Percentiles rank a stretch among this genome's conserved stretches.
Evolutionary conservation across 768 basidiomycete genomes (phyloP).

Genomic region (Rhodosporidiobolus odoratus): DNA sequence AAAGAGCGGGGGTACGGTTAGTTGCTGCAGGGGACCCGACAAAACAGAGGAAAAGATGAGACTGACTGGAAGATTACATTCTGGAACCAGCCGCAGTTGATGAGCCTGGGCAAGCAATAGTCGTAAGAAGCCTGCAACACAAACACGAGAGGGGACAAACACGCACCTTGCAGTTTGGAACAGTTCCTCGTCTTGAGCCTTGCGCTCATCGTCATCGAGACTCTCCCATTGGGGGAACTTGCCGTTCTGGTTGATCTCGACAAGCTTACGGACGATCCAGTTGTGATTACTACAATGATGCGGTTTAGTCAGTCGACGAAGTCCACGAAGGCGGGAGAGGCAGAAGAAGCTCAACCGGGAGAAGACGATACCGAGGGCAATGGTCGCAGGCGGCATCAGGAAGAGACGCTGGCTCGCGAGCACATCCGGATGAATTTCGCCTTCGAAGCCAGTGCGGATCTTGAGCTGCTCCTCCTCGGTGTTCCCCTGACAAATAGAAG

Average conservation of each 20-base stretch:
- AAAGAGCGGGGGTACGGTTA: neutral
- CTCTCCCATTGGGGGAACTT: conserved; percentile 47
- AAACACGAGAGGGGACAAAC: neutral
- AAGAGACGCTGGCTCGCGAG: conserved; percentile 49
- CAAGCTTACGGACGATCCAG: conserved; percentile 58
- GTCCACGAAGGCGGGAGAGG: neutral
- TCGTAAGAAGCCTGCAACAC: too few relatives aligned
- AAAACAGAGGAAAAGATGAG: neutral
- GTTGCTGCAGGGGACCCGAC: too few relatives aligned
- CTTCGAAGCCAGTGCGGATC: conserved; percentile 58
- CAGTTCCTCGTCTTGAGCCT: conserved; percentile 33
- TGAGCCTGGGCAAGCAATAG: neutral
- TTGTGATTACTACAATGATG: conserved; percentile 45
- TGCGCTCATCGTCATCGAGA: conserved; percentile 12
- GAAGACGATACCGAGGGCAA: conserved; percentile 64
- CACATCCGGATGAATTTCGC: conserved; percentile 62
- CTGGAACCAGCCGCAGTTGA: conserved; percentile 34
- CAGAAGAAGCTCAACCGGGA: conserved; percentile 54
- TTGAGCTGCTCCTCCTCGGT: conserved; percentile 53
- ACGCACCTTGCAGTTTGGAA: conserved; percentile 38
- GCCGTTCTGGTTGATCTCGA: conserved; percentile 55
- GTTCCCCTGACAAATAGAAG: conserved; percentile 49
- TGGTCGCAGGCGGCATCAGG: conserved; percentile 66
- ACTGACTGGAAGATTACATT: conserved; percentile 24
- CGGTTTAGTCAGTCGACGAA: neutral